Evolutionary conservation across 2,329 filamentous ascomycete species (phyloP), one percentile per base, ranked within the genome.

Genomic region (Colletotrichum tropicale): DNA sequence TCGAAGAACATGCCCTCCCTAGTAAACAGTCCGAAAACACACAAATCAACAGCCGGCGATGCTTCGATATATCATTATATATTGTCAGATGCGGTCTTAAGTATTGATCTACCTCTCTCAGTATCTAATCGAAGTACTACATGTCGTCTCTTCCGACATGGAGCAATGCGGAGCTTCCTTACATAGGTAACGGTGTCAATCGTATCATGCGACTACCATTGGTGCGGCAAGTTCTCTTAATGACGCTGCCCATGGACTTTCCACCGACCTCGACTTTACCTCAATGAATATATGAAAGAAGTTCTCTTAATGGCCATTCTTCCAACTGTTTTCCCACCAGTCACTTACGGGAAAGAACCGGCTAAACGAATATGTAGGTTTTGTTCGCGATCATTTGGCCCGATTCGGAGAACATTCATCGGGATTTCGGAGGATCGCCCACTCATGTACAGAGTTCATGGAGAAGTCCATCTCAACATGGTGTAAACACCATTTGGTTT

Each of bases 361-460:
- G 38, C 38, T n/a, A 12, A 7, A 21, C 6, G 18, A 48, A 0
- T 21, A 4, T 10, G 18, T 2, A 48, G 18, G 18, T n/a, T 3
- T 48, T 48, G 9, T 48, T 48, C 18, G 38, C 38, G 38, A 48
- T 48, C 38, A n/a, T n/a, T 48, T 48, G 38, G 3, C 38, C 3
- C 38, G 38, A n/a, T 48, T 48, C 18, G 38, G 38, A 12, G 18
- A 48, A 48, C 18, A 48, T 12, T n/a, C 3, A n/a, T 12, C 38
- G 38, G 38, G 0, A n/a, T 48, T 48, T 48, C 38, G 18, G 38
- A 48, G 18, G 38, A 48, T n/a, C 18, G 18, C 38, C 38, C 38
- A 2, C 38, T 48, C 0, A n/a, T n/a, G 8, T 48, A 48, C 1
- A 10, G 38, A 12, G 1, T n/a, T 7, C 6, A 2, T n/a, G 38